Conservation (phyloP, 495 filamentous ascomycete species). For the Talaromyces wortmannii region DNA sequence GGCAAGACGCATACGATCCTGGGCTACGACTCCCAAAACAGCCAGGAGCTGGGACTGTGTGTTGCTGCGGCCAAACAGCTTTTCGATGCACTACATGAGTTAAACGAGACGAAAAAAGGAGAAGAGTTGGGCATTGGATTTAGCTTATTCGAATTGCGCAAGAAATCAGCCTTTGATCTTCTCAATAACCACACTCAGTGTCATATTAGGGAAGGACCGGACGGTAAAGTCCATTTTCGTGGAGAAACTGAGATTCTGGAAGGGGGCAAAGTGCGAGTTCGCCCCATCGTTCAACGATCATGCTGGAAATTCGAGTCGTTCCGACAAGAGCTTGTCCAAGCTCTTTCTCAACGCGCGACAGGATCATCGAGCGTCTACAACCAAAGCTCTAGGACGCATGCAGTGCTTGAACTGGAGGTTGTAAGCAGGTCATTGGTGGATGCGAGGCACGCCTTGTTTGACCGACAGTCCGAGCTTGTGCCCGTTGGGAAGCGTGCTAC, state of each 20-base stretch:
- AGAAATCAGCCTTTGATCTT: constrained; percentile 17
- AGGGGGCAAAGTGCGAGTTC: constrained; percentile 16
- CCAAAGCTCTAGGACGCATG: constrained; percentile 21
- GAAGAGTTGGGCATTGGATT: constrained; percentile 14
- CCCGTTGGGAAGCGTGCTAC: constrained; percentile 18
- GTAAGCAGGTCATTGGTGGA: constrained; percentile 9
- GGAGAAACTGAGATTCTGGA: constrained; percentile 18
- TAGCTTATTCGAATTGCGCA: constrained; percentile 17
- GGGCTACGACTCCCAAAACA: constrained; percentile 15
- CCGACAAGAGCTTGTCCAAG: constrained; percentile 5
- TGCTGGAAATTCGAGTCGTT: constrained; percentile 20
- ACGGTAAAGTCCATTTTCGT: constrained; percentile 12
- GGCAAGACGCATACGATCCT: constrained; percentile 20
- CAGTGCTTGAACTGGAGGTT: constrained; percentile 17
- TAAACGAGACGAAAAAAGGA: constrained; percentile 2
- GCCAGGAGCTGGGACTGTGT: constrained; percentile 14
- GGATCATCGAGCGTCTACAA: constrained; percentile 17
- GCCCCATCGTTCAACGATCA: constrained; percentile 11
- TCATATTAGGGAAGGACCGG: constrained; percentile 15
- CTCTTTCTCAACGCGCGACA: constrained; percentile 10
- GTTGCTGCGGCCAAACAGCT: constrained; percentile 13
- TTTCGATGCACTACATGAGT: neutral
- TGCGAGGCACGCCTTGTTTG: constrained; percentile 12
- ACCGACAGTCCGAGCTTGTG: constrained; percentile 16
- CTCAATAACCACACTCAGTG: constrained; percentile 13